Evolutionary conservation across 2,329 filamentous ascomycete genomes (phyloP).

Genomic region (Chrysosporium keratinophilum): DNA sequence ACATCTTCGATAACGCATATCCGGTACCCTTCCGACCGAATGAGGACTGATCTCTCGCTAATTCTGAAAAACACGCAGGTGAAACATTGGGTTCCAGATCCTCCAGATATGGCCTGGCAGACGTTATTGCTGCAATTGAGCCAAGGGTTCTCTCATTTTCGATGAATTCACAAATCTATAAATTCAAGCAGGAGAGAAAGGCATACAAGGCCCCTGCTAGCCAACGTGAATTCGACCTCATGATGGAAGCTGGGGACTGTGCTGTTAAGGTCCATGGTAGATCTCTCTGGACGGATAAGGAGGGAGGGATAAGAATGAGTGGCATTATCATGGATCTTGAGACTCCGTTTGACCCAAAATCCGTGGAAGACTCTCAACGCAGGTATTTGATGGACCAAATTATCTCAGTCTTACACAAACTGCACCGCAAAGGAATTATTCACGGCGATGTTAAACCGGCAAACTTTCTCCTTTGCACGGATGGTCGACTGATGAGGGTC

Average conservation of each 20-base stretch:
- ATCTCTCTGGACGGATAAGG: constrained; percentile 9
- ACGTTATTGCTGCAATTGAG: constrained; percentile 6
- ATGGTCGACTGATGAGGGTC: constrained; percentile 8
- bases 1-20: constrained; percentile 3
- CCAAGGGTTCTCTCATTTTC: constrained; percentile 10
- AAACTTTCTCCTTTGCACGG: constrained; percentile 12
- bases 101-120: constrained; percentile 6
- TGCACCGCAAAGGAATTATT: constrained; percentile 12
- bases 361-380: constrained; percentile 6
- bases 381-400: constrained; percentile 10
- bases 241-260: constrained; percentile 10
- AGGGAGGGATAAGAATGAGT: constrained; percentile 6
- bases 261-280: constrained; percentile 10
- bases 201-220: constrained; percentile 9
- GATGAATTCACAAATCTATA: constrained; percentile 13
- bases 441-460: constrained; percentile 13
- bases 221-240: constrained; percentile 13
- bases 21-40: constrained; percentile 1
- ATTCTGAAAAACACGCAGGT: constrained; percentile 6
- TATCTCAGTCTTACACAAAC: constrained; percentile 3
- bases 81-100: constrained; percentile 8
- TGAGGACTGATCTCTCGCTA: constrained; percentile 2
- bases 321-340: constrained; percentile 11
- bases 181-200: constrained; percentile 11
- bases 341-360: constrained; percentile 14